A percentile compares a stretch with the other conserved stretches of the same genome.
Evolutionary conservation across 169 alveolate genomes (phyloP).

Genomic region (Eimeria tenella): DNA sequence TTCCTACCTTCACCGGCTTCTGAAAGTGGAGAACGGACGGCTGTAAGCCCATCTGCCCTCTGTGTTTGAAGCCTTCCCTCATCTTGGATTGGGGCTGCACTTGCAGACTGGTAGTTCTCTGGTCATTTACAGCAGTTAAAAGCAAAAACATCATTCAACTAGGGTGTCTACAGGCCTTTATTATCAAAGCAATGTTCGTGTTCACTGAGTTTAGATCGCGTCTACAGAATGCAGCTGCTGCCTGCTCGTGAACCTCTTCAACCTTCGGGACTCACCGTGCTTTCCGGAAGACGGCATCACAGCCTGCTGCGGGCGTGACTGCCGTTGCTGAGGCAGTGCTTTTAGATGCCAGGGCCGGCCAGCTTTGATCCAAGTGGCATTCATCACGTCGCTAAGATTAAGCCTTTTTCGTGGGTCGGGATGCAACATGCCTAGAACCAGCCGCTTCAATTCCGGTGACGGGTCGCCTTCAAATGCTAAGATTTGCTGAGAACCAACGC

Average conservation of each 20-base stretch:
- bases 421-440: conserved; percentile 67
- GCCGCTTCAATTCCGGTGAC: conserved; percentile 66
- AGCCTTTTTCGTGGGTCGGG: conserved; percentile 75
- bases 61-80: not conserved
- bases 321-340: conserved; percentile 9
- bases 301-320: not conserved
- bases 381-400: conserved; percentile 72
- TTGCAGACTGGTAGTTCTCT: not conserved
- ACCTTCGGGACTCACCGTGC: not conserved
- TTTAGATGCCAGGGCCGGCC: conserved; percentile 51
- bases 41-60: not conserved
- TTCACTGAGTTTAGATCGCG: too few species aligned
- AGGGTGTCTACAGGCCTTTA: not conserved
- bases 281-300: not conserved
- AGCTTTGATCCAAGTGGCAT: conserved; percentile 73
- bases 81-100: not conserved
- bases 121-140: not conserved
- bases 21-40: not conserved
- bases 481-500: conserved; percentile 36
- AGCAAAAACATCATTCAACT: not conserved
- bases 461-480: conserved; percentile 51
- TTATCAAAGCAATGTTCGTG: too few species aligned
- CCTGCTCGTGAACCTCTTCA: too few species aligned
- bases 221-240: too few species aligned
- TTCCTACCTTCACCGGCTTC: not conserved